phyloP scores from a whole-genome alignment of 331 rosid species.

The Ulmus americana region DNA sequence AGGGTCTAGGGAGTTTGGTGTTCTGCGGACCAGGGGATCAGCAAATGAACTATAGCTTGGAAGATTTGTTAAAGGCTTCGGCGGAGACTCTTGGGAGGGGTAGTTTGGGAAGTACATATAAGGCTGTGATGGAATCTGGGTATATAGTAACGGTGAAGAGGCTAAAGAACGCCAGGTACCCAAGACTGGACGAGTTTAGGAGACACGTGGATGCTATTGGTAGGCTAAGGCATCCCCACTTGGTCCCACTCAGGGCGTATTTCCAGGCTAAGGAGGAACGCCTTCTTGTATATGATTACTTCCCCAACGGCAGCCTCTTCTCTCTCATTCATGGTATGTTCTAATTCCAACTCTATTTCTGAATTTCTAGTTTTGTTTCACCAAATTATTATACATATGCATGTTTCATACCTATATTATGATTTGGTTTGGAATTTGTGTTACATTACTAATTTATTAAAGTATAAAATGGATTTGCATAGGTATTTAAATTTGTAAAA shows the following conservation, averaged over 20 bases:
- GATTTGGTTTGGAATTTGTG: too few relatives aligned
- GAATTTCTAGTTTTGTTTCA: not conserved
- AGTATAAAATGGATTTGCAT: too few relatives aligned
- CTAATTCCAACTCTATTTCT: too few relatives aligned
- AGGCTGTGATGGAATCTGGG: constrained; percentile 96
- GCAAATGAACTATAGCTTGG: constrained; percentile 74
- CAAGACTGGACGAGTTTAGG: constrained; percentile 54
- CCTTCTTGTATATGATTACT: constrained; percentile 77
- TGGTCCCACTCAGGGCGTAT: constrained; percentile 89
- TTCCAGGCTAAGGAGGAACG: constrained; percentile 95
- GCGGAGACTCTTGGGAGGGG: constrained; percentile 92
- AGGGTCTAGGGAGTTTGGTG: constrained; percentile 86
- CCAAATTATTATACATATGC: too few relatives aligned
- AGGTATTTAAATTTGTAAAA: too few relatives aligned
- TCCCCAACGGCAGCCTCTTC: constrained; percentile 95
- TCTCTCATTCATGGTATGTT: constrained; percentile 79
- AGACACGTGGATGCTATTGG: constrained; percentile 64
- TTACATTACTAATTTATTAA: too few relatives aligned
- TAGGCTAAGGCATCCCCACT: constrained; percentile 61
- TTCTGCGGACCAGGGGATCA: constrained; percentile 91
- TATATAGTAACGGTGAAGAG: constrained; percentile 82
- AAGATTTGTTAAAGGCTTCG: constrained; percentile 78
- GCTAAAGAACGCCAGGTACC: constrained; percentile 74
- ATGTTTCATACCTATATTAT: too few relatives aligned
- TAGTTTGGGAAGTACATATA: constrained; percentile 75